Evolutionary conservation across 78 protist genomes (phyloP).

Genomic region (Speleostelium caveatum): DNA sequence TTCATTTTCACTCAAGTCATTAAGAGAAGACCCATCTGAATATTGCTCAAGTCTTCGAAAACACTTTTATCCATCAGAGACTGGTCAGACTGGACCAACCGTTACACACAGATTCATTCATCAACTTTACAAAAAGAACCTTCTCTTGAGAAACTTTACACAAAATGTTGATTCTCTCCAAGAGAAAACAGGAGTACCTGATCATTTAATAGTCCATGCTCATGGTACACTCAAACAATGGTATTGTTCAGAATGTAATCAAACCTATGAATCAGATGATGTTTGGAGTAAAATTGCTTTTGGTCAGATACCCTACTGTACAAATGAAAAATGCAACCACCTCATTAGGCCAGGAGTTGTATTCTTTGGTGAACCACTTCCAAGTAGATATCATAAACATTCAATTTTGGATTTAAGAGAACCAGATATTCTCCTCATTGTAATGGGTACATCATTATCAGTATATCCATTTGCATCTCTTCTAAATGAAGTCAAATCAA

Average conservation of each 20-base stretch:
- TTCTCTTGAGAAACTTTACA: conserved; percentile 76
- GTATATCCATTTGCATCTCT: conserved; percentile 86
- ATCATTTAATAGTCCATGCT: conserved; percentile 76
- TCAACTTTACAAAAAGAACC: conserved; percentile 34
- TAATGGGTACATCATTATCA: conserved; percentile 84
- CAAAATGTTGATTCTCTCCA: conserved; percentile 87
- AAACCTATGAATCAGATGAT: conserved; percentile 6
- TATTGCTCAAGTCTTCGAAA: conserved; percentile 13
- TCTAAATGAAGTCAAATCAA: conserved; percentile 25
- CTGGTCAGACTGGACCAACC: conserved; percentile 44
- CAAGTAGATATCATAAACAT: conserved; percentile 25
- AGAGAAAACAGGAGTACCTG: conserved; percentile 64
- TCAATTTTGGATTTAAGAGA: conserved; percentile 52
- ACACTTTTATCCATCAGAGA: conserved; percentile 62
- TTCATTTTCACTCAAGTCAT: conserved; percentile 31
- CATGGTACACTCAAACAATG: conserved; percentile 81
- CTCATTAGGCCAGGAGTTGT: conserved; percentile 71
- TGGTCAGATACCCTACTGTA: conserved; percentile 55
- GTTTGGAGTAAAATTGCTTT: conserved; percentile 42
- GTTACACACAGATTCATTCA: conserved; percentile 64
- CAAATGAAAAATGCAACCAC: background rate
- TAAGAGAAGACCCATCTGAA: conserved; percentile 14
- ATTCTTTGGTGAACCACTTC: conserved; percentile 89
- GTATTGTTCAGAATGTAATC: conserved; percentile 58
- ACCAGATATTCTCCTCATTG: conserved; percentile 74